Evolutionary conservation across 1,284 basidiomycete species (phyloP), one percentile per base, ranked within the genome.

Genomic region (Volvariella volvacea): DNA sequence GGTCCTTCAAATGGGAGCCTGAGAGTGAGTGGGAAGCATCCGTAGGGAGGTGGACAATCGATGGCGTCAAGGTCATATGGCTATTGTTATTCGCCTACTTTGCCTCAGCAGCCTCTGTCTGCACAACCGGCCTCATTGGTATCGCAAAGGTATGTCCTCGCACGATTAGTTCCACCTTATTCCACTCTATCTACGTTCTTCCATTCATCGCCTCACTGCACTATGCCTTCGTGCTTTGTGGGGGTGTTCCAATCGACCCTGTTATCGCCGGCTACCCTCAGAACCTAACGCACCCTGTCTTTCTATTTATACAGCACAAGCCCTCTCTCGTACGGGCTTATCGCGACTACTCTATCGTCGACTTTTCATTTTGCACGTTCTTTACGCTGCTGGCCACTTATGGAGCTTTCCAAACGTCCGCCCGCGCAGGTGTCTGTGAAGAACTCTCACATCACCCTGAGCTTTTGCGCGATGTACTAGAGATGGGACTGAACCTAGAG

Each of bases 331-430:
- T 83, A 37, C 78, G 80, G 45, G 74, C 80, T 50, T 79, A 78
- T 60, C 72, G 85, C 51, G 83, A 86, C 61, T 87, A 81, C 51
- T 79, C 82, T 41, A 78, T 86, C 51, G 84, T 79, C 42, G 84
- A 88, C 61, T 77, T 87, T 53, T 71, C 74, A 1, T 80, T 83
- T 60, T 78, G 75, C 57, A 70, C 76, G 1, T 62, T 83, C 43
- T 71, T 74, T 22, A 74, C 81, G 4, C 58, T 73, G 19, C 45
- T 76, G 30, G 71, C 73, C 38, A 73, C 76, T 3, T 83, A 82
- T 54, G 73, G 70, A 3, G 71, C 78, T 2, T 81, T 82, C 57
- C 71, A 72, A 47, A 66, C 72, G 15, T 66, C 73, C 7, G 64
- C 78, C 17, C 76, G 82, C 25, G 67, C 80, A 1, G 71, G 70